Evolutionary conservation across 73 alveolate genomes (phyloP).

Genomic region (Uronychia setigera): DNA sequence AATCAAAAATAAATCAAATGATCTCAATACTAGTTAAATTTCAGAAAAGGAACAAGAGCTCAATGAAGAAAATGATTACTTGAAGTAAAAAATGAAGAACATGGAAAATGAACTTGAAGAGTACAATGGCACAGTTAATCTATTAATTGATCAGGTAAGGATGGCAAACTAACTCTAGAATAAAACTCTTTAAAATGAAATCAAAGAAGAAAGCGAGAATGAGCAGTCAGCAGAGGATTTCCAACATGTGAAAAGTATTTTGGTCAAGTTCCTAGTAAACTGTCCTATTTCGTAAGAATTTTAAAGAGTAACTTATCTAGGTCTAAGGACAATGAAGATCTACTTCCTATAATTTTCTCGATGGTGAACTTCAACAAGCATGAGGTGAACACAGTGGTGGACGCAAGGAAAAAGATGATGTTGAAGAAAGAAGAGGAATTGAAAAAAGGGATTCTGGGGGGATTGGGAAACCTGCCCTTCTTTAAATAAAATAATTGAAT

Average conservation of each 20-base stretch:
- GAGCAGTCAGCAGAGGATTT: background rate
- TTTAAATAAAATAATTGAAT: no score
- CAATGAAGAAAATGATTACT: background rate
- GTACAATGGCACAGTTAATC: background rate
- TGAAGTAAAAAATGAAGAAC: background rate
- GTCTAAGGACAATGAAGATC: constrained; percentile 27
- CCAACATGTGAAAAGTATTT: constrained; percentile 3
- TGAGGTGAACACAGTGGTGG: constrained; percentile 2
- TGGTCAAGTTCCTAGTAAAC: constrained; percentile 11
- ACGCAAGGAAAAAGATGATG: constrained; percentile 19
- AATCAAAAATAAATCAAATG: background rate
- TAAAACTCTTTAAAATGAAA: background rate
- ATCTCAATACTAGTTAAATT: background rate
- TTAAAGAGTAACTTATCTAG: background rate
- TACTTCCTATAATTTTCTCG: constrained; percentile 23
- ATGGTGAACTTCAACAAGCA: constrained; percentile 12
- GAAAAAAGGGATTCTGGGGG: no score
- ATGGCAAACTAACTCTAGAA: background rate
- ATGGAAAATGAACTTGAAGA: background rate
- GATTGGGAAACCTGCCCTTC: no score
- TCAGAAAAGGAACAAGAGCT: background rate
- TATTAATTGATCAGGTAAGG: background rate
- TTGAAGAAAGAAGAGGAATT: no score
- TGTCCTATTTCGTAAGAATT: background rate
- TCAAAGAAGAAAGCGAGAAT: background rate